These are phyloP conservation scores for Trichoderma atroviride DNA, from an alignment of 2,329 filamentous ascomycete genomes.

Conservation along the genomic window DNA sequence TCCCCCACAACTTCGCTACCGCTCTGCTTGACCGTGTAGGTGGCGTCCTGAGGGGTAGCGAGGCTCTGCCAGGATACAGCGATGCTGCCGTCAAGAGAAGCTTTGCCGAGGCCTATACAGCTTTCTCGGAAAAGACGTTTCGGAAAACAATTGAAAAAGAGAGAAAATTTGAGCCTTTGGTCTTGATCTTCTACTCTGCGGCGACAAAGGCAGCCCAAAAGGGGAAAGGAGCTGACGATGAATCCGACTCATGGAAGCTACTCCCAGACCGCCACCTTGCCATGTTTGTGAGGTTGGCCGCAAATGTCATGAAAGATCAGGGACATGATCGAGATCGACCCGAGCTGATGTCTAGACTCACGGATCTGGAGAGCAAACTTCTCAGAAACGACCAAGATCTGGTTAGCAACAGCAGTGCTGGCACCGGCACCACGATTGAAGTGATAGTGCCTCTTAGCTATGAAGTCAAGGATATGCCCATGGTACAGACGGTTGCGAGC, in stretches of 20 bases:
- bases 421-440: conserved; percentile 64
- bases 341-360: conserved; percentile 77
- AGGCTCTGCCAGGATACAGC: conserved; percentile 83
- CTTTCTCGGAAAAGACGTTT: conserved; percentile 86
- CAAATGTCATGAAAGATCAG: conserved; percentile 76
- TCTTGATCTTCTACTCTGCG: conserved; percentile 94
- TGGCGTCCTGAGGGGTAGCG: conserved; percentile 77
- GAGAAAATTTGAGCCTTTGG: conserved; percentile 84
- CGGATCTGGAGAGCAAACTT: conserved; percentile 87
- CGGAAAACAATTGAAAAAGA: conserved; percentile 93
- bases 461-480: conserved; percentile 94
- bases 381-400: conserved; percentile 93
- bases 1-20: conserved; percentile 58
- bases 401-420: conserved; percentile 39
- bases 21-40: conserved; percentile 72
- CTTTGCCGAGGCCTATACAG: conserved; percentile 92
- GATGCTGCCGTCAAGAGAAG: conserved; percentile 90
- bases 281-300: conserved; percentile 86
- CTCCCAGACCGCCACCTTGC: conserved; percentile 94
- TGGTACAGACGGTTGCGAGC: conserved; percentile 83
- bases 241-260: conserved; percentile 83
- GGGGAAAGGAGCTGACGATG: conserved; percentile 74
- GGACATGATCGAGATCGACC: conserved; percentile 84
- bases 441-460: conserved; percentile 82
- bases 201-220: conserved; percentile 84